Percentiles rank a stretch among this genome's conserved stretches.
These are phyloP conservation scores for Sporothrix brunneoviolacea DNA, from an alignment of 2,329 filamentous ascomycete genomes.

Conservation along the genomic window DNA sequence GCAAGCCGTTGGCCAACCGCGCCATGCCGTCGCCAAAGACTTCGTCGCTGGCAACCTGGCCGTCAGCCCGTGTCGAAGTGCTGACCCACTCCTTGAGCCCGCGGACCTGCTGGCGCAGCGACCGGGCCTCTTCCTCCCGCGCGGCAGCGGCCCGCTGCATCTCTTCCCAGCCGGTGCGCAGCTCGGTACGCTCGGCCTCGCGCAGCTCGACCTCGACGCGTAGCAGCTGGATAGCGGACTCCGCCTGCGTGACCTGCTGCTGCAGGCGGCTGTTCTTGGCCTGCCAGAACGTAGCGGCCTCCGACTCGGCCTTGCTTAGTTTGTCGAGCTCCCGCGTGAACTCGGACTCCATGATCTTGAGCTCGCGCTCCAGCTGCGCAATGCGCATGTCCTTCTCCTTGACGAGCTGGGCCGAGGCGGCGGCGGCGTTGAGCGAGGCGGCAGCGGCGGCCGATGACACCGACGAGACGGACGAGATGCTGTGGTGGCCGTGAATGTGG, in stretches of 20 bases:
- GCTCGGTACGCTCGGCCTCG: slow-evolving; percentile 41
- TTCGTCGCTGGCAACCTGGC: slow-evolving; percentile 60
- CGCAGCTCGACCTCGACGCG: slow-evolving; percentile 42
- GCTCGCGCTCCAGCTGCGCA: slow-evolving; percentile 44
- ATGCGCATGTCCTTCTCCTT: slow-evolving; percentile 47
- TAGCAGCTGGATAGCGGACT: slow-evolving; percentile 47
- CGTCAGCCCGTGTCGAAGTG: slow-evolving; percentile 55
- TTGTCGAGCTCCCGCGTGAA: slow-evolving; percentile 48
- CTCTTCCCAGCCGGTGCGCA: slow-evolving; percentile 43
- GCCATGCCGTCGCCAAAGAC: slow-evolving; percentile 57
- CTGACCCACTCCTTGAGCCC: slow-evolving; percentile 69
- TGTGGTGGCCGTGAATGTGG: slow-evolving; percentile 4
- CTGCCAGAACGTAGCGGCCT: slow-evolving; percentile 53
- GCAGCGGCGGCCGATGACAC: slow-evolving; percentile 16
- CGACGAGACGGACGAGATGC: not conserved
- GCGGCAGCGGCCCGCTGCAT: slow-evolving; percentile 39
- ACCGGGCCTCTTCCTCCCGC: slow-evolving; percentile 50
- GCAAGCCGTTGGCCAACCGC: slow-evolving; percentile 57
- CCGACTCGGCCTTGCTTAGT: slow-evolving; percentile 47
- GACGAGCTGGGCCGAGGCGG: slow-evolving; percentile 26
- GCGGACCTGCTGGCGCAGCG: slow-evolving; percentile 52
- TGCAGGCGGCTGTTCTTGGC: slow-evolving; percentile 40
- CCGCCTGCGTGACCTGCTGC: slow-evolving; percentile 44
- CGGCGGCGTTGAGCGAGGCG: slow-evolving; percentile 13
- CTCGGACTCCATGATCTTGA: slow-evolving; percentile 45